These are phyloP conservation scores for Pittosporum tobira DNA, from an alignment of 129 eudicot species.

Conservation along the genomic window DNA sequence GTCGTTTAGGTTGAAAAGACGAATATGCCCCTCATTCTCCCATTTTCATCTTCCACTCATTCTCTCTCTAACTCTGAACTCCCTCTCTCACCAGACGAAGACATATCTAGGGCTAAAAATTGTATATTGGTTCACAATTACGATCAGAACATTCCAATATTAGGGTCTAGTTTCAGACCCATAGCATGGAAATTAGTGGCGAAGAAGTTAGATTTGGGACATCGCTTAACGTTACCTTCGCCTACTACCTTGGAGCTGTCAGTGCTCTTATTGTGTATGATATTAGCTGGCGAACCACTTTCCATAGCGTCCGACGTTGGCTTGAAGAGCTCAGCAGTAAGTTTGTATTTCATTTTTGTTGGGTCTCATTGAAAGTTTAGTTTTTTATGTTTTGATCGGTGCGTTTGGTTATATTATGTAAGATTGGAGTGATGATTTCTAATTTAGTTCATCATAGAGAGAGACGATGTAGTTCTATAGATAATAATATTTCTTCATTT, in stretches of 20 bases:
- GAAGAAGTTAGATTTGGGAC: constrained; percentile 92
- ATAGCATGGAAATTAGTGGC: constrained; percentile 61
- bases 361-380: not conserved
- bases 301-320: constrained; percentile 67
- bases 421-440: too few relatives aligned
- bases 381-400: not conserved
- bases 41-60: too few relatives aligned
- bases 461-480: too few relatives aligned
- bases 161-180: constrained; percentile 82
- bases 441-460: too few relatives aligned
- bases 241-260: constrained; percentile 77
- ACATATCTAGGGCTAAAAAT: too few relatives aligned
- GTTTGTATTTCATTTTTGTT: not conserved
- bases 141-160: too few relatives aligned
- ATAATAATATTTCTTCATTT: too few relatives aligned
- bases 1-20: too few relatives aligned
- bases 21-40: too few relatives aligned
- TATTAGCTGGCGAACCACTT: constrained; percentile 49
- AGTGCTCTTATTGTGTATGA: constrained; percentile 79
- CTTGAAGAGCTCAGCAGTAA: constrained; percentile 77
- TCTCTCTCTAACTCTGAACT: too few relatives aligned
- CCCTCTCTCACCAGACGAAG: too few relatives aligned
- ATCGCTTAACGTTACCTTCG: constrained; percentile 80
- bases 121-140: too few relatives aligned
- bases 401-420: not conserved